Conservation (phyloP, 2,329 filamentous ascomycete genomes). For the Penicillium sclerotigenum region DNA sequence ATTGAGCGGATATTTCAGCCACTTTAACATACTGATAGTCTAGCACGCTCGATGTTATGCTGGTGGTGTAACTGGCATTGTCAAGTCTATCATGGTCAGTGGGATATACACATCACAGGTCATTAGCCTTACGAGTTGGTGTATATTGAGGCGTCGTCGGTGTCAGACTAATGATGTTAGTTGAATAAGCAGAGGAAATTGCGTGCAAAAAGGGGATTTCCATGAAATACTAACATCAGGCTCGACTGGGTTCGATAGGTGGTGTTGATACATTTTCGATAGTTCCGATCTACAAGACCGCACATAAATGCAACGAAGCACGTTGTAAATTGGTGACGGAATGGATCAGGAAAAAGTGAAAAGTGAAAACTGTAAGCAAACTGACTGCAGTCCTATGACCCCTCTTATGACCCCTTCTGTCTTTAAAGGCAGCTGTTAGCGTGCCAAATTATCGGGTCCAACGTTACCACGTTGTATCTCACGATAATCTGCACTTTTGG, state of each 20-base stretch:
- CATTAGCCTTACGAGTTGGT: slow-evolving; percentile 25
- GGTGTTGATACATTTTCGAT: slow-evolving; percentile 10
- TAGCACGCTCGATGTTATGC: slow-evolving; percentile 31
- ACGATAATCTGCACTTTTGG: background rate
- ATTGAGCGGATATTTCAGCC: background rate
- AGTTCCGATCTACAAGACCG: background rate
- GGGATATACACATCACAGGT: background rate
- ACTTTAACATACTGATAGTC: slow-evolving; percentile 27
- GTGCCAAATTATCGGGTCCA: slow-evolving; percentile 15
- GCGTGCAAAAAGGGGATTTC: background rate
- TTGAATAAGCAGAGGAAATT: background rate
- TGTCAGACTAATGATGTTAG: slow-evolving; percentile 15
- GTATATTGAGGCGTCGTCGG: slow-evolving; percentile 29
- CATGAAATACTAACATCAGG: slow-evolving; percentile 24
- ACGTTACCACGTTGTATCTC: background rate
- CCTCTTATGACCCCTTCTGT: slow-evolving; percentile 16
- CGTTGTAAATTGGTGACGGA: slow-evolving; percentile 1
- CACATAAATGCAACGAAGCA: background rate
- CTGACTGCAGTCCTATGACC: slow-evolving; percentile 18
- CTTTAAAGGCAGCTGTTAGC: slow-evolving; percentile 15
- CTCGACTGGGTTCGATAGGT: slow-evolving; percentile 21
- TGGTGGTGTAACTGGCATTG: slow-evolving; percentile 31
- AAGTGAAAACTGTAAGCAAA: slow-evolving; percentile 11
- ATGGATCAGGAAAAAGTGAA: slow-evolving; percentile 16
- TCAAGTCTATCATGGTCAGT: slow-evolving; percentile 19